Evolutionary conservation across 1,284 basidiomycete species (phyloP).

Genomic region (Boletus sp.): DNA sequence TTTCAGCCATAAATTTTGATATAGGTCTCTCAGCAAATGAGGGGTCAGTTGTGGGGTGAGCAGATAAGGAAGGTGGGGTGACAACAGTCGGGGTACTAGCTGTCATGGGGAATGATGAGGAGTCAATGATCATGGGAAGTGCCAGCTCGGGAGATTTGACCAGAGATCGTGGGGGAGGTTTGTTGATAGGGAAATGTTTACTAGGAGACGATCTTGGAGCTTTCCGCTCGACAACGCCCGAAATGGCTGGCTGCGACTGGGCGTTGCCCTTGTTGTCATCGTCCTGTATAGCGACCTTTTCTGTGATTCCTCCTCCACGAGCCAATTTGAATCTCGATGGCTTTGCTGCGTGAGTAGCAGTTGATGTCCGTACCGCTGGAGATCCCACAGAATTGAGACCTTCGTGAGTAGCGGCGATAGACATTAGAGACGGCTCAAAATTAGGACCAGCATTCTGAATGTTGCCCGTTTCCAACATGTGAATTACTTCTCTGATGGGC

Average conservation of each 20-base stretch:
- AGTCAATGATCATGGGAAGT: slow-evolving; percentile 18
- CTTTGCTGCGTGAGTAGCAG: slow-evolving; percentile 3
- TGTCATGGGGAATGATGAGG: slow-evolving; percentile 23
- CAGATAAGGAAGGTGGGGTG: background rate
- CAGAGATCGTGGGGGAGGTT: slow-evolving; percentile 5
- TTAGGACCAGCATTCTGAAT: slow-evolving; percentile 56
- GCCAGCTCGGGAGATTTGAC: slow-evolving; percentile 2
- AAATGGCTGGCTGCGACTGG: slow-evolving; percentile 29
- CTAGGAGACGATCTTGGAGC: slow-evolving; percentile 5
- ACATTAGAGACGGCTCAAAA: slow-evolving; percentile 11
- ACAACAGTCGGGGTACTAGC: slow-evolving; percentile 4
- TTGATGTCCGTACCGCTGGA: background rate
- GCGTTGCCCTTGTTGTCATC: slow-evolving; percentile 23
- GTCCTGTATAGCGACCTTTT: background rate
- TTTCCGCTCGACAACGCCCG: slow-evolving; percentile 30
- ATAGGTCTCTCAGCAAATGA: slow-evolving; percentile 37
- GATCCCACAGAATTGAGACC: background rate
- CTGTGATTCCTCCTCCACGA: slow-evolving; percentile 7
- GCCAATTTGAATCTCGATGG: slow-evolving; percentile 40
- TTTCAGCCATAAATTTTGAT: slow-evolving; percentile 37
- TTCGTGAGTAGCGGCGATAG: background rate
- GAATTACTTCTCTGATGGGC: slow-evolving; percentile 49
- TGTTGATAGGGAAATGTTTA: slow-evolving; percentile 18
- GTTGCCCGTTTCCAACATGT: slow-evolving; percentile 53
- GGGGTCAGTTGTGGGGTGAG: slow-evolving; percentile 21